Percentiles rank a stretch among this genome's conserved stretches.
These are phyloP conservation scores for Neonectria coccinea DNA, from an alignment of 2,329 filamentous ascomycete species.

Conservation along the genomic window DNA sequence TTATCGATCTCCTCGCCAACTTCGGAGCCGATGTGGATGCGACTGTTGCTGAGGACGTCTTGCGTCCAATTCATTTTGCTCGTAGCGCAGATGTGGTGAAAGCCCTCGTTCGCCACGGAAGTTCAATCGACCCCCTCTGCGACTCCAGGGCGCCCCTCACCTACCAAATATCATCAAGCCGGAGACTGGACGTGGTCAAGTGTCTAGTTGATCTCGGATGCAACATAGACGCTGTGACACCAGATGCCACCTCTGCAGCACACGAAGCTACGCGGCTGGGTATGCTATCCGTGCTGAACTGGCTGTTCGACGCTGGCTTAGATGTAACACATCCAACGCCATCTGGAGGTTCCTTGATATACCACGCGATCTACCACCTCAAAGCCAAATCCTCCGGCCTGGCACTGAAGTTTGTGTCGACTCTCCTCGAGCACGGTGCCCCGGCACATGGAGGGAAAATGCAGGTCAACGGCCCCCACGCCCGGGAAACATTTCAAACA, in stretches of 20 bases:
- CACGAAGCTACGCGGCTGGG: conserved; percentile 13
- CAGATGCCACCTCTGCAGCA: not conserved
- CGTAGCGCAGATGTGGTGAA: conserved; percentile 9
- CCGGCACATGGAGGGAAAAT: conserved; percentile 6
- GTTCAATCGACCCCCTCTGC: conserved; percentile 8
- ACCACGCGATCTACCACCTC: conserved; percentile 10
- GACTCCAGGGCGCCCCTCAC: not conserved
- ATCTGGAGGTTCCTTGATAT: conserved; percentile 10
- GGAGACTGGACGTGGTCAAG: not conserved
- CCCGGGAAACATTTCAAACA: not conserved
- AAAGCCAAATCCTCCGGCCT: not conserved
- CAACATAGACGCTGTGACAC: conserved; percentile 2
- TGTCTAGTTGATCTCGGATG: conserved; percentile 13
- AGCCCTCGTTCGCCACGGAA: conserved; percentile 19
- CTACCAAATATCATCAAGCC: not conserved
- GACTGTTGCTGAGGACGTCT: not conserved
- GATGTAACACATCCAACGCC: conserved; percentile 4
- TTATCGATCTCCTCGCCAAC: conserved; percentile 15
- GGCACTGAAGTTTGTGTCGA: not conserved
- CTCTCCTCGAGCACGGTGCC: conserved; percentile 8
- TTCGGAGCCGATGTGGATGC: conserved; percentile 16
- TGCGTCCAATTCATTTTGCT: conserved; percentile 26
- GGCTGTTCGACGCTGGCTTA: conserved; percentile 24
- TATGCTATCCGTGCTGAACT: conserved; percentile 6
- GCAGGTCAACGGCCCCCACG: not conserved